Conservation (phyloP, 2,329 filamentous ascomycete genomes). For the Zasmidium cellare region DNA sequence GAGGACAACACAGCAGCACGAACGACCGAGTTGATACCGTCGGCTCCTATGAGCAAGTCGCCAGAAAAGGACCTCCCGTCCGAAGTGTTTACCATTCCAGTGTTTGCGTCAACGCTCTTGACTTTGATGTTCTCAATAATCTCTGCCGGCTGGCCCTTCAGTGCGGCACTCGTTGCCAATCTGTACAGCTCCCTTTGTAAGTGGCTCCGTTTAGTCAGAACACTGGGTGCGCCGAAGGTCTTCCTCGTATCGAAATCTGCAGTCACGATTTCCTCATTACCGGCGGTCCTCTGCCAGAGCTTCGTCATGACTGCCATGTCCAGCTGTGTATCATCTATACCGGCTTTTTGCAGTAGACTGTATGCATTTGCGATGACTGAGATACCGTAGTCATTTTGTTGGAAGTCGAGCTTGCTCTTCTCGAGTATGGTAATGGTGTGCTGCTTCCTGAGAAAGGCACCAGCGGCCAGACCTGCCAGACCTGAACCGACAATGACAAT, state of each 20-base stretch:
- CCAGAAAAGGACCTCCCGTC: slow-evolving; percentile 6
- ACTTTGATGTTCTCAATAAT: slow-evolving; percentile 7
- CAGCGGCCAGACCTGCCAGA: slow-evolving; percentile 5
- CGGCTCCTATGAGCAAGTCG: slow-evolving; percentile 15
- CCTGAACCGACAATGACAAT: slow-evolving; percentile 12
- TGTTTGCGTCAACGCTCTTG: slow-evolving; percentile 1
- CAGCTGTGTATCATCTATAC: slow-evolving; percentile 7
- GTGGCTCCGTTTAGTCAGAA: slow-evolving; percentile 10
- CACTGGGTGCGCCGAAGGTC: slow-evolving; percentile 6
- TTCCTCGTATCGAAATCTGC: slow-evolving; percentile 13
- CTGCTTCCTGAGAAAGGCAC: slow-evolving; percentile 6
- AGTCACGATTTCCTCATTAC: slow-evolving; percentile 6
- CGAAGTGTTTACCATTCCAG: neutral
- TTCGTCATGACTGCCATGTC: slow-evolving; percentile 10
- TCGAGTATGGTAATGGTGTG: slow-evolving; percentile 12
- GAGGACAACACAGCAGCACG: slow-evolving; percentile 10
- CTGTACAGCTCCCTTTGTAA: slow-evolving; percentile 9
- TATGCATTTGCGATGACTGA: slow-evolving; percentile 13
- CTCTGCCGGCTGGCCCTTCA: slow-evolving; percentile 7
- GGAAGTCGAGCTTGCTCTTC: slow-evolving; percentile 8
- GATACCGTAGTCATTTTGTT: slow-evolving; percentile 11
- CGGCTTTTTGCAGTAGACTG: slow-evolving; percentile 9
- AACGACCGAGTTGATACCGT: slow-evolving; percentile 15
- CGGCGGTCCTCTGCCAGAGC: slow-evolving; percentile 3
- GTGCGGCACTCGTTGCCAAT: slow-evolving; percentile 9